Base-by-base conservation (phyloP, 345 rosid genomes). In the Mangifera indica region DNA sequence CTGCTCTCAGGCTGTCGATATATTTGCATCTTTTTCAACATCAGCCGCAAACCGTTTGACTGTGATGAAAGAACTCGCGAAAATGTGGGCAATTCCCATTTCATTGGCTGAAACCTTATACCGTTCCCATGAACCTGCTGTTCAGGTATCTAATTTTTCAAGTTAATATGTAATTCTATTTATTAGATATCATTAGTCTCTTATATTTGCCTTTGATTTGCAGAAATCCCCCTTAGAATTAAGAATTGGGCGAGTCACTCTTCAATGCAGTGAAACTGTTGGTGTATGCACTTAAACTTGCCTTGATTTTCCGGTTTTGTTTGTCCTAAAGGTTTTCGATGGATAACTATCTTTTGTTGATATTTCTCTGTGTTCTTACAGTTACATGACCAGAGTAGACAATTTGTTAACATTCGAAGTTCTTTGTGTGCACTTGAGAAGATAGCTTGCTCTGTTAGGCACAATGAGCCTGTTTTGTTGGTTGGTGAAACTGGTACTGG, bases 401-500 rank as follows among this genome's bases (percentile, higher is more conserved):
- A 67, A 24, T 86, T 94, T 79, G 98, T 94, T 37, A 84, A 84
- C 80, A 90, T 88, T 63, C 90, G 84, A 65, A 88, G 89, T 74
- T 90, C 98, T 73, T 74, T 93, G 66, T 81, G 81, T 71, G 60
- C 86, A 59, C 94, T 94, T 59, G 99, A 92, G 86, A 89, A 81
- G 81, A 85, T 92, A 79, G 95, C 97, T 70, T 86, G 95, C 81
- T 88, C 88, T 74, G 90, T 90, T 7, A 87, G 86, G 85, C 75
- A 81, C 85, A 92, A 90, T 32, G 98, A 94, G 82, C 89, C 99
- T 77, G 92, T 94, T 81, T 93, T 94, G 71, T 83, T 94, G 81
- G 98, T 94, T 77, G 99, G 99, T 71, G 99, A 94, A 89, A 94
- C 99, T 76, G 99, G 99, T 78, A 92, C 97, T 1, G 99, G 98